Evolutionary conservation across 2,329 filamentous ascomycete species (phyloP).

Genomic region (Drechslerella dactyloides): DNA sequence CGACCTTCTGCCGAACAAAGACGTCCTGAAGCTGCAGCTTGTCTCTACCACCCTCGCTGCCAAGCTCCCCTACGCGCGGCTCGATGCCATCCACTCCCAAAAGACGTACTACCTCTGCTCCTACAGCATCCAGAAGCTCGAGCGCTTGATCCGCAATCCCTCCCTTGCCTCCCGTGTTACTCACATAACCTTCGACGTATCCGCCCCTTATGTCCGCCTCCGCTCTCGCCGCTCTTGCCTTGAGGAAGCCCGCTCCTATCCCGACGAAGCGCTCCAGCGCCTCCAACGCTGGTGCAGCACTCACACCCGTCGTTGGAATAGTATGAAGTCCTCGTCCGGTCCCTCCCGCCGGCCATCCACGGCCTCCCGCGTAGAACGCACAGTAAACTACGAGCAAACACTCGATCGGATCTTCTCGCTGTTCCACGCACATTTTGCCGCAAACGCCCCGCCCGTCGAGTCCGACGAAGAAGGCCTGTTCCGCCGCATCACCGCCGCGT

Average conservation of each 20-base stretch:
- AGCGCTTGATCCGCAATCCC: conserved; percentile 20
- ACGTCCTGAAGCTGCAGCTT: conserved; percentile 29
- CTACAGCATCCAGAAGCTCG: conserved; percentile 34
- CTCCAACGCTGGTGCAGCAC: conserved; percentile 32
- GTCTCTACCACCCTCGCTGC: conserved; percentile 15
- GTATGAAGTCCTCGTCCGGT: not conserved
- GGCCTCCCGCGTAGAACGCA: not conserved
- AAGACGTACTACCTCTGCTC: conserved; percentile 44
- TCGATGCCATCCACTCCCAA: conserved; percentile 31
- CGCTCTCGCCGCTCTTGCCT: conserved; percentile 26
- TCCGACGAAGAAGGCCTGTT: conserved; percentile 19
- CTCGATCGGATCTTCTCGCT: conserved; percentile 22
- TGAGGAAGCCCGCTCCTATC: conserved; percentile 24
- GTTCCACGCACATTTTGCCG: conserved; percentile 27
- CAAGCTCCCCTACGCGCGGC: conserved; percentile 22
- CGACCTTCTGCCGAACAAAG: conserved; percentile 28
- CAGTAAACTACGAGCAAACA: conserved; percentile 12
- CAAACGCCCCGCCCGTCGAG: not conserved
- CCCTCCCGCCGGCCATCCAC: conserved; percentile 5
- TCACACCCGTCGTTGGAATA: conserved; percentile 24
- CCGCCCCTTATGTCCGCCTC: conserved; percentile 23
- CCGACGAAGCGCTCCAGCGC: conserved; percentile 9
- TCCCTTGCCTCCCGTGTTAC: conserved; percentile 25
- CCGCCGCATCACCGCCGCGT: conserved; percentile 17
- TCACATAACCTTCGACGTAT: conserved; percentile 37